A percentile compares a stretch with the other conserved stretches of the same genome.
Evolutionary conservation across 2,329 filamentous ascomycete genomes (phyloP).

Genomic region (Colletotrichum cuscutae): DNA sequence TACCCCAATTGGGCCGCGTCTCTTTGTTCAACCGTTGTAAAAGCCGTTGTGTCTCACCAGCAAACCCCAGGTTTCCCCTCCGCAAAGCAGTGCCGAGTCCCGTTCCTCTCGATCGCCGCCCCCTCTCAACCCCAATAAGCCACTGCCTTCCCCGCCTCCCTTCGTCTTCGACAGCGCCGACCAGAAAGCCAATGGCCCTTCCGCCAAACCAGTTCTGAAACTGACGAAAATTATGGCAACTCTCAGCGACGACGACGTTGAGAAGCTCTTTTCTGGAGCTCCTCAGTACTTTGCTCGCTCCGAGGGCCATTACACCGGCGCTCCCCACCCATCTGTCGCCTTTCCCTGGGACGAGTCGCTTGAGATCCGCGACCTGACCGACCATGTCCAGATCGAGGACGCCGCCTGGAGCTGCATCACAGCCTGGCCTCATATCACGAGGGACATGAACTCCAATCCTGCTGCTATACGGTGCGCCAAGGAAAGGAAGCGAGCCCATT

Average conservation of each 20-base stretch:
- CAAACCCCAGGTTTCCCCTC: conserved; percentile 35
- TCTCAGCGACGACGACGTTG: conserved; percentile 68
- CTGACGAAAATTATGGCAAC: conserved; percentile 69
- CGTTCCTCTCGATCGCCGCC: conserved; percentile 39
- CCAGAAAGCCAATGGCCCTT: conserved; percentile 50
- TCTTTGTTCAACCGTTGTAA: conserved; percentile 30
- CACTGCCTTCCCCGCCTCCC: conserved; percentile 64
- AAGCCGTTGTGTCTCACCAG: conserved; percentile 35
- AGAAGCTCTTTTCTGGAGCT: conserved; percentile 79
- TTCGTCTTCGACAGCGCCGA: conserved; percentile 51
- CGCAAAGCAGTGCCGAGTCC: conserved; percentile 35
- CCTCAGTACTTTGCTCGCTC: conserved; percentile 75
- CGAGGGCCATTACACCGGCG: conserved; percentile 67
- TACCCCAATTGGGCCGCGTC: conserved; percentile 15
- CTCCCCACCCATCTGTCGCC: conserved; percentile 70
- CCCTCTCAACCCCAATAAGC: conserved; percentile 63
- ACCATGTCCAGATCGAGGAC: conserved; percentile 72
- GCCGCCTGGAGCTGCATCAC: conserved; percentile 72
- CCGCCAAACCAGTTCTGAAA: conserved; percentile 58
- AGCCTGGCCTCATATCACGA: conserved; percentile 70
- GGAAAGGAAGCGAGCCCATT: conserved; percentile 63
- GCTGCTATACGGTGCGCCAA: conserved; percentile 53
- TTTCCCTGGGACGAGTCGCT: conserved; percentile 75
- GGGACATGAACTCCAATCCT: conserved; percentile 58
- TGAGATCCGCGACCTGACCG: conserved; percentile 70